Conservation (phyloP, 2,329 filamentous ascomycete species). For the Pestalotiopsis sp. region DNA sequence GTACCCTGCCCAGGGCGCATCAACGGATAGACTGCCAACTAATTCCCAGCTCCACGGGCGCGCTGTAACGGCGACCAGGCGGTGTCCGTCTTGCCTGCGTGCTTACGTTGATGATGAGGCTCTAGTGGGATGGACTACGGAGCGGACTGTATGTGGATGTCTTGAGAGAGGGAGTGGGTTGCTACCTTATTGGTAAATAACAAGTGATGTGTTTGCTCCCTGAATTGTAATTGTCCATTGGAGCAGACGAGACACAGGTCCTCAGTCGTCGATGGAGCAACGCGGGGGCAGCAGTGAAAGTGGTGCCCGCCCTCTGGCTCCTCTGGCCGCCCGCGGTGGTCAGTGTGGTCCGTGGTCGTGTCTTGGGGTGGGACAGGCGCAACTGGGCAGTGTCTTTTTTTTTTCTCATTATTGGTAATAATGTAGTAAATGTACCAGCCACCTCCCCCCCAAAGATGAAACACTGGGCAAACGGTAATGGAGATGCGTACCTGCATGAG, state of each 20-base stretch:
- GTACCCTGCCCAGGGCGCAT: not conserved
- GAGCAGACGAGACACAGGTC: not conserved
- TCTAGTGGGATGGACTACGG: not conserved
- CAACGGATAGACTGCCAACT: not conserved
- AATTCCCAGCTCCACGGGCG: not conserved
- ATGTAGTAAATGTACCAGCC: not conserved
- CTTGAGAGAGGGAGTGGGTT: not conserved
- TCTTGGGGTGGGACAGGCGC: not conserved
- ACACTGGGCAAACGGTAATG: constrained; percentile 4
- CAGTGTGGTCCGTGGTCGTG: not conserved
- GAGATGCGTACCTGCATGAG: constrained; percentile 1
- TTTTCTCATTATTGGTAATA: not conserved
- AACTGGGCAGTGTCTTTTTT: not conserved
- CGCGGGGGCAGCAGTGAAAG: not conserved
- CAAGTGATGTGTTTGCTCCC: not conserved
- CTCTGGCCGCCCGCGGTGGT: not conserved
- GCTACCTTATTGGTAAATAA: not conserved
- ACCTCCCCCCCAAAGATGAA: not conserved
- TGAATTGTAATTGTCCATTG: not conserved
- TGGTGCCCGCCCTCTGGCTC: not conserved
- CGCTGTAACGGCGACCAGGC: not conserved
- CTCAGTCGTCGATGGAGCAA: not conserved
- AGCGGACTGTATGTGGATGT: not conserved
- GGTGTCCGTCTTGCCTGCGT: not conserved
- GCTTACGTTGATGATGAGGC: not conserved